Evolutionary conservation across 2,329 filamentous ascomycete species (phyloP), one percentile per base, ranked within the genome.

Genomic region (Chaetomium strumarium): DNA sequence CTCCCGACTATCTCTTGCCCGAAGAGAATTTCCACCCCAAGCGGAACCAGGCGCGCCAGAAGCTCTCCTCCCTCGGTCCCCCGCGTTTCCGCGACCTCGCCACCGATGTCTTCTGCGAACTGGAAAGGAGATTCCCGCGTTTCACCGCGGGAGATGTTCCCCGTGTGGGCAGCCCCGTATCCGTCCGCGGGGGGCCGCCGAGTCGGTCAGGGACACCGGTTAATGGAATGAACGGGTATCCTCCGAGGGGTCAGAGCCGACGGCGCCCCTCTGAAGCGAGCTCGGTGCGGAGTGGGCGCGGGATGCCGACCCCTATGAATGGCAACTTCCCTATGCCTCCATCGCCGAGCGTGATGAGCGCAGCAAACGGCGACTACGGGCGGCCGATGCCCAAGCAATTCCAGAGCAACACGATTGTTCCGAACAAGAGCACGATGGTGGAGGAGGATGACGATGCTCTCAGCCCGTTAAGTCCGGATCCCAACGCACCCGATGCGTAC

Each of bases 361-460:
- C 24, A 45, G 75, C 74, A 7, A 77, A 77, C 43, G 82, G 83
- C 62, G 83, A 86, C 48, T 86, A 83, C 58, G 85, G 86, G 39
- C 79, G 88, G 42, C 91, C 91, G 5, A 81, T 88, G 60, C 86
- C 88, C 14, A 96, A 95, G 66, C 90, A 90, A 36, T 90, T 95
- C 60, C 91, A 96, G 66, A 92, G 87, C 66, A 97, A 95, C 66
- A 97, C 90, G 0, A 95, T 97, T 63, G 87, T 97, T 37, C 93
- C 93, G 0, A 97, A 96, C 67, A 99, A 97, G 72, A 95, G 92
- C 64, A 96, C 88, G 0, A 91, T 97, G 85, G 83, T 97, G 1
- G 93, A 99, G 68, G 93, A 97, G 66, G 91, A 95, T 59, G 90
- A 95, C 61, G 88, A 89, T 58, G 48, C 57, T 14, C 19, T 62